Conservation (phyloP, 805 yeast species). For the Saccharomycopsis sp. region DNA sequence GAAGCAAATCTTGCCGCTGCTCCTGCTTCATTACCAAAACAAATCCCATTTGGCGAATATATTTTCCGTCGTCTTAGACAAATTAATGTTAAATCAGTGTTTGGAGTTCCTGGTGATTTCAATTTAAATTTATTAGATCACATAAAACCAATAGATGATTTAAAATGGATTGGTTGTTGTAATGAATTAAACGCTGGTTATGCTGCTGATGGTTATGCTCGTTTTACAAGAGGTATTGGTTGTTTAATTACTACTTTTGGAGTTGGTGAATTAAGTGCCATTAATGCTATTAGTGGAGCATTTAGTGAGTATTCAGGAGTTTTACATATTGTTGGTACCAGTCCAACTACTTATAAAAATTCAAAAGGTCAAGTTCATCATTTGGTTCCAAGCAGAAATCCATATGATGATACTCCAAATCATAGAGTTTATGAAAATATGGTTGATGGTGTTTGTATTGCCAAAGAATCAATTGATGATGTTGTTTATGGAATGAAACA, state of each 20-base stretch:
- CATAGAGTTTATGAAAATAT: constrained; percentile 57
- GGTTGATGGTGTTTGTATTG: constrained; percentile 48
- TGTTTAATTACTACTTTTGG: constrained; percentile 70
- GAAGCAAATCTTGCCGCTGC: background rate
- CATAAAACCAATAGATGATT: constrained; percentile 39
- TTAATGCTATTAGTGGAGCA: constrained; percentile 77
- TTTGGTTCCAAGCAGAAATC: constrained; percentile 41
- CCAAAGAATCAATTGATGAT: constrained; percentile 38
- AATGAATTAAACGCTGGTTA: constrained; percentile 87
- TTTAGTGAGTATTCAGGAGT: constrained; percentile 74
- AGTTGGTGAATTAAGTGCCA: constrained; percentile 80
- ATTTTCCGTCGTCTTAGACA: constrained; percentile 46
- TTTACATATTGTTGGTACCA: constrained; percentile 78
- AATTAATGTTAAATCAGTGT: constrained; percentile 46
- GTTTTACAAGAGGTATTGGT: constrained; percentile 52
- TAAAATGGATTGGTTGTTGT: constrained; percentile 75
- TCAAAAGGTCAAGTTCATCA: constrained; percentile 43
- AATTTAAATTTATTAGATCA: constrained; percentile 60
- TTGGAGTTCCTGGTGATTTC: constrained; percentile 78
- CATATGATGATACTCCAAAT: constrained; percentile 43
- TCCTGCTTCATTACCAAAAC: background rate
- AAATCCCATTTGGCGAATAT: constrained; percentile 53
- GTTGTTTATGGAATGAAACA: constrained; percentile 40
- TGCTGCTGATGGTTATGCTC: constrained; percentile 83
- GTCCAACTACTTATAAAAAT: constrained; percentile 29